Percentiles rank a stretch among this genome's conserved stretches.
phyloP scores from a whole-genome alignment of 305 asterid genomes.

The Fraxinus sp. region DNA sequence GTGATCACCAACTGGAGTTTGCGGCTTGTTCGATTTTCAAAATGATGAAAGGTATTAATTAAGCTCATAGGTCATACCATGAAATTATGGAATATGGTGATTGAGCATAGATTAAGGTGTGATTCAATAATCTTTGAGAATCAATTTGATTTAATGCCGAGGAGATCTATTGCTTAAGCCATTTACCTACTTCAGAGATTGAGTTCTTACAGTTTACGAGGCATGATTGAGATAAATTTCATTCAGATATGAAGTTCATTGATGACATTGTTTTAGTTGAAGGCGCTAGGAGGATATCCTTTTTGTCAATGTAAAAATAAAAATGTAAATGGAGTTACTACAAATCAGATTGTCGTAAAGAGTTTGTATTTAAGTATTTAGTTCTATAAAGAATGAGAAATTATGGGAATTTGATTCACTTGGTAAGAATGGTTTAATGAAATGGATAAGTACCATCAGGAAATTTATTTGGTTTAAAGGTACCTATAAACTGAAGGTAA shows the following conservation, averaged over 20 bases:
- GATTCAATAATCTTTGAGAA: background rate
- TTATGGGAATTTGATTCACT: background rate
- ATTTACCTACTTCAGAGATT: background rate
- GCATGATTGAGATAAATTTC: background rate
- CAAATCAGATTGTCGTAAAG: background rate
- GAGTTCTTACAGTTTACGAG: background rate
- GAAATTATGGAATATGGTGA: background rate
- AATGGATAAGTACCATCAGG: background rate
- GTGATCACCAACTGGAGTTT: background rate
- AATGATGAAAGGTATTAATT: background rate
- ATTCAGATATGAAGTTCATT: background rate
- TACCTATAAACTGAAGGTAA: background rate
- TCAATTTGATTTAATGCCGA: background rate
- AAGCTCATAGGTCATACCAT: background rate
- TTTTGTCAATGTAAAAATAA: background rate
- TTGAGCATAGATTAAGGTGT: background rate
- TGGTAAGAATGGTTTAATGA: background rate
- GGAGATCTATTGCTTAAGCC: background rate
- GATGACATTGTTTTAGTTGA: background rate
- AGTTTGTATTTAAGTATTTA: background rate
- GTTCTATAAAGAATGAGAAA: background rate
- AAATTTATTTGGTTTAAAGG: background rate
- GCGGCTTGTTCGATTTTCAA: background rate
- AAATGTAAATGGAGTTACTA: background rate
- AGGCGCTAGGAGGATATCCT: background rate